phyloP scores from a whole-genome alignment of 352 stramenopile genomes.

The Elongisporangium undulatum region DNA sequence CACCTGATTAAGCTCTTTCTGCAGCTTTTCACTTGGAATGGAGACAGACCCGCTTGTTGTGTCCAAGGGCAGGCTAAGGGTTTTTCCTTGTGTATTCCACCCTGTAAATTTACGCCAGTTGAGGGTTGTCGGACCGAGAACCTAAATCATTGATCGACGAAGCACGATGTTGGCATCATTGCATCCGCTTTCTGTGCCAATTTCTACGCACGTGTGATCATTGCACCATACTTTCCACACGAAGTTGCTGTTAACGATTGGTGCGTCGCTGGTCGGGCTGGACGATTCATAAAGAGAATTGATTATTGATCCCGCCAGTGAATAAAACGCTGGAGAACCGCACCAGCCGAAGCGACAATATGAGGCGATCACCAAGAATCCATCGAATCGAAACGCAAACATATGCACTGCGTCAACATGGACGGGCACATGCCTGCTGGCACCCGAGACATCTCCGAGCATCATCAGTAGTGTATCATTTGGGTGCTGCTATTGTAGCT shows the following conservation, averaged over 20 bases:
- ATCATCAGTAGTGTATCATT: conserved; percentile 3
- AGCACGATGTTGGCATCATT: conserved; percentile 11
- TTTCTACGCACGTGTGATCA: conserved; percentile 20
- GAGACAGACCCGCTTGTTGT: conserved; percentile 6
- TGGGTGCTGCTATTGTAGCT: conserved; percentile 1
- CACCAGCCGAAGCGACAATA: too few species aligned
- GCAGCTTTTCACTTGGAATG: conserved; percentile 7
- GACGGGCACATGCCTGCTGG: conserved; percentile 5
- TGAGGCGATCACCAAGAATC: not conserved
- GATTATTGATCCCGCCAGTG: conserved; percentile 9
- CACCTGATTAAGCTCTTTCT: too few species aligned
- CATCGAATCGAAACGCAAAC: conserved; percentile 7
- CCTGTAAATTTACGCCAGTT: conserved; percentile 15
- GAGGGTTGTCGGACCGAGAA: conserved; percentile 9
- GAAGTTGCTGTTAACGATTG: too few species aligned
- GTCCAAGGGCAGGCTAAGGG: conserved; percentile 8
- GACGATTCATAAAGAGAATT: conserved; percentile 8
- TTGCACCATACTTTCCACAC: conserved; percentile 16
- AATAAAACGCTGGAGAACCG: conserved; percentile 16
- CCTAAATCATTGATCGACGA: conserved; percentile 8
- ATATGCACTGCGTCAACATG: conserved; percentile 6
- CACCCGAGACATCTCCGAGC: conserved; percentile 6
- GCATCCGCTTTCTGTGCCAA: conserved; percentile 3
- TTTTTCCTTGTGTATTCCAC: conserved; percentile 8
- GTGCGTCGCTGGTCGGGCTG: too few species aligned